Evolutionary conservation across 306 rosid species (phyloP), one percentile per base, ranked within the genome.

Genomic region (Hippophae tibetana): DNA sequence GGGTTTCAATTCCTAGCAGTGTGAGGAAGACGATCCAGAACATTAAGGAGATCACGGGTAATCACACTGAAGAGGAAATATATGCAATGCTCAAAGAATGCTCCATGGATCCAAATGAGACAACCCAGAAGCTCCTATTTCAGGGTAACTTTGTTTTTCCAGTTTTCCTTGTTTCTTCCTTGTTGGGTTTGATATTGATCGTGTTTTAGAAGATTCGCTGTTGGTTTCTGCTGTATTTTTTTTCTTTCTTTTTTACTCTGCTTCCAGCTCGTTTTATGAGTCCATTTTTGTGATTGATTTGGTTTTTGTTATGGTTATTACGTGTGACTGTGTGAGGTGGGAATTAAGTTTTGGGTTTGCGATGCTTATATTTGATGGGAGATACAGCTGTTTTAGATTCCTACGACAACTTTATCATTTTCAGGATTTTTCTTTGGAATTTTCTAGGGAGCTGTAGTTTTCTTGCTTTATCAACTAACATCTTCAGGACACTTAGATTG

Each of bases 71-170:
- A 26, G 95, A 85, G 25, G 99, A 92, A 62, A 82, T 88, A 72
- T 77, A 88, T 76, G 86, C 96, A 83, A 88, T 88, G 96, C 99
- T 92, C 57, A 83, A 69, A 72, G 99, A 92, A 57, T 92, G 96
- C 71, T 76, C 85, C 61, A 92, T 92, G 99, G 99, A 92, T 92
- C 99, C 99, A 76, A 72, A 92, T 62, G 99, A 92, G 74, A 88
- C 99, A 42, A 9, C 83, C 43, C 95, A 92, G 74, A 92, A 85
- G 82, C 99, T 92, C 51, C 96, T 88, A 48, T 65, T 66, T 69
- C 96, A 85, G 90, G 99, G 99, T 92, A 77, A 66, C 48, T 5
- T 57, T 69, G 7, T 6, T 52, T 58, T 13, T 42, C 7, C 10
- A 38, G 56, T 25, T 6, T 47, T 23, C 14, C 41, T 13, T 51